Conservation (phyloP, 352 stramenopile species). For the Phytopythium vexans region DNA sequence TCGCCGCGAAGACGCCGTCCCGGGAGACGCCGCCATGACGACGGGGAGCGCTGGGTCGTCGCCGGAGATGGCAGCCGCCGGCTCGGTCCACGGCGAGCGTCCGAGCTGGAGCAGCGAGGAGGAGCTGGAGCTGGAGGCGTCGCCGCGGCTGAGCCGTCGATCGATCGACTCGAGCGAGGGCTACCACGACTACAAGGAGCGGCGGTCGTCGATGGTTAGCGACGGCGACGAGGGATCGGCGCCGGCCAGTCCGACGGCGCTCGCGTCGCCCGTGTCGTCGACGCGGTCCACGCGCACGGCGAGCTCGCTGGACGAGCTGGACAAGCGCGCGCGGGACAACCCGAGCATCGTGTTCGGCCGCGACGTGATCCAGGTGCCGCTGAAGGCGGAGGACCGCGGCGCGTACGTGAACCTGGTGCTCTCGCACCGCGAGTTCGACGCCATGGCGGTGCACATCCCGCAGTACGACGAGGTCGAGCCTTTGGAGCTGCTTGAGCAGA, state of each 20-base stretch:
- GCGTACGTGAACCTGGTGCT: constrained; percentile 73
- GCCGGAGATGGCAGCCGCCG: too few species aligned
- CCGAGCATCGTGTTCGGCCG: constrained; percentile 54
- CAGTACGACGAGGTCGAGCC: constrained; percentile 68
- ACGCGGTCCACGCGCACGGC: constrained; percentile 25
- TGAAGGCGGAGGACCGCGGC: constrained; percentile 35
- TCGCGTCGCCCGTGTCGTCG: constrained; percentile 23
- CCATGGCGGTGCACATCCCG: constrained; percentile 67
- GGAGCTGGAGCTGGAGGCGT: too few species aligned
- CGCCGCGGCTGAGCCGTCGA: too few species aligned
- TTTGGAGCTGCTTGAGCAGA: constrained; percentile 49
- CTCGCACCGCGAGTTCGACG: constrained; percentile 74
- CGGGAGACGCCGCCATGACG: too few species aligned
- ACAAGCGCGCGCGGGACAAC: constrained; percentile 13
- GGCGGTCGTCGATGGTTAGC: neutral
- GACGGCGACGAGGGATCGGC: constrained; percentile 3
- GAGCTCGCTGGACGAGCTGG: constrained; percentile 21
- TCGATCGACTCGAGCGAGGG: neutral
- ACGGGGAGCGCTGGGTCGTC: too few species aligned
- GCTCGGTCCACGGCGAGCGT: too few species aligned
- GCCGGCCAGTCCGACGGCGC: constrained; percentile 14
- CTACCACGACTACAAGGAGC: neutral
- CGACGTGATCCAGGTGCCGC: constrained; percentile 76
- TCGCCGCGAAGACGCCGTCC: too few species aligned
- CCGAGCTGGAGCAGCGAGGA: too few species aligned